Evolutionary conservation across 2,329 filamentous ascomycete species (phyloP).

Genomic region (Fusarium guadeloupense): DNA sequence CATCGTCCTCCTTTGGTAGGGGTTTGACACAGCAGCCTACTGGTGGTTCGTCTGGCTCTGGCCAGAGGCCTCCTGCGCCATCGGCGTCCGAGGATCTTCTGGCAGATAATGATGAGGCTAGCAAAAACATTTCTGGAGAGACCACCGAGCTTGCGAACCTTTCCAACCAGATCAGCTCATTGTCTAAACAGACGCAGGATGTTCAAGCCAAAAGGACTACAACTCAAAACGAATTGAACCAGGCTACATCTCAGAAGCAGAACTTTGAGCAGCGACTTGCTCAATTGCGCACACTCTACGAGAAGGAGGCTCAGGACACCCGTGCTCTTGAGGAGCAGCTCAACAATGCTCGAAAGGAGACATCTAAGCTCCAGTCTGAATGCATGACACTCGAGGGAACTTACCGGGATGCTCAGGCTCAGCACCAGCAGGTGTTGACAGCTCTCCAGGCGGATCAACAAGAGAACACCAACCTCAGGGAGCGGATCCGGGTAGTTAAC

Average conservation of each 20-base stretch:
- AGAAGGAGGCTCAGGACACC: constrained; percentile 90
- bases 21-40: constrained; percentile 80
- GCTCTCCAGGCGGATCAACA: constrained; percentile 86
- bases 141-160: constrained; percentile 93
- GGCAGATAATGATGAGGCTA: constrained; percentile 90
- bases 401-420: constrained; percentile 81
- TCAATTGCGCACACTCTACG: constrained; percentile 87
- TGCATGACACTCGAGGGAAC: constrained; percentile 83
- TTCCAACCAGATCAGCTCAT: constrained; percentile 90
- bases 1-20: constrained; percentile 91
- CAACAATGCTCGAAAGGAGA: constrained; percentile 78
- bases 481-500: constrained; percentile 85
- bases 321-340: constrained; percentile 87
- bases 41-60: constrained; percentile 62
- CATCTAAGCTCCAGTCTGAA: constrained; percentile 83
- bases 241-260: constrained; percentile 85
- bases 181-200: constrained; percentile 94
- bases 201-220: constrained; percentile 82
- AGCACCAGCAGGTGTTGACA: constrained; percentile 79
- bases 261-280: constrained; percentile 90
- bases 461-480: constrained; percentile 86
- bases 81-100: constrained; percentile 82
- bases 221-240: constrained; percentile 83
- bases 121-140: constrained; percentile 87
- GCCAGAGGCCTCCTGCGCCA: constrained; percentile 49